Evolutionary conservation across 2,329 filamentous ascomycete species (phyloP), one percentile per base, ranked within the genome.

Genomic region (Aspergillus sp.): DNA sequence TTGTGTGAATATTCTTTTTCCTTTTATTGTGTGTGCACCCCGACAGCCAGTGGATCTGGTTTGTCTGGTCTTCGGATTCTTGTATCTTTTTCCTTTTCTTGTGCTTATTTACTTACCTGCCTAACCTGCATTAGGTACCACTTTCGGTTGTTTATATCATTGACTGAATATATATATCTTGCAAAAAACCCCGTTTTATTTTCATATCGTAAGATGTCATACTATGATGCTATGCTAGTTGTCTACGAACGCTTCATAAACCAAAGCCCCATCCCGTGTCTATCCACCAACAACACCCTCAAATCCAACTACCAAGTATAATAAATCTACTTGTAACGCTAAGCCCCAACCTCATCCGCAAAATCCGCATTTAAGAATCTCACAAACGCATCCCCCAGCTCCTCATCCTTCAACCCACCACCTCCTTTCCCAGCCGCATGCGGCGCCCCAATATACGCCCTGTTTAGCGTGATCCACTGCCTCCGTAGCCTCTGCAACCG

Each of bases 401-500:
- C 70, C 18, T 72, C 72, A 47, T 62, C 51, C 13, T 61, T 62
- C 51, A 78, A 59, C 8, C 65, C 64, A 9, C 73, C 70, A 49
- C 70, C 70, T 48, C 70, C 66, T 43, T 60, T 62, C 1, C 66
- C 70, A 32, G 67, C 65, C 22, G 71, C 71, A 65, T 77, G 72
- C 8, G 71, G 68, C 43, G 68, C 66, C 4, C 68, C 71, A 30
- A 74, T 64, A 66, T 75, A 76, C 26, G 68, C 67, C 47, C 78
- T 65, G 58, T 80, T 79, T 57, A 80, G 68, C 57, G 76, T 71
- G 41, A 79, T 78, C 73, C 77, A 80, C 65, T 78, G 78, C 53
- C 78, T 69, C 18, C 76, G 64, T 59, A 80, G 49, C 15, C 78
- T 63, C 67, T 80, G 78, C 57, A 80, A 57, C 43, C 73, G 64